A percentile compares a stretch with the other conserved stretches of the same genome.
phyloP scores from a whole-genome alignment of 2,329 filamentous ascomycete species.

The Elsinoe perseae region DNA sequence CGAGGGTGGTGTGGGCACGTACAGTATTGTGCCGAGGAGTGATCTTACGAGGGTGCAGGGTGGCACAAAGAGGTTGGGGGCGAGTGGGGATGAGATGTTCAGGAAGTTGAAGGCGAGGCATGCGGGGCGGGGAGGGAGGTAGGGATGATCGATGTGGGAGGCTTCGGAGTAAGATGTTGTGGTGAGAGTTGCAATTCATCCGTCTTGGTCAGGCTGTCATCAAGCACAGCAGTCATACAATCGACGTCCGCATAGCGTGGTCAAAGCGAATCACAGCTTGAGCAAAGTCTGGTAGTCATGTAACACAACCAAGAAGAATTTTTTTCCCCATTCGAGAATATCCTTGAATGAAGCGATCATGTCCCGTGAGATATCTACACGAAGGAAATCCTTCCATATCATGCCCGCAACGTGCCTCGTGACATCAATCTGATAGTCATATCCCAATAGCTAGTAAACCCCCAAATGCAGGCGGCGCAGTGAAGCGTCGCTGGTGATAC shows the following conservation, averaged over 20 bases:
- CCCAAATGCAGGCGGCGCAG: too few relatives aligned
- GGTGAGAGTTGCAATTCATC: not conserved
- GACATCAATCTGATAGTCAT: not conserved
- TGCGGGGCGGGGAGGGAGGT: slow-evolving; percentile 11
- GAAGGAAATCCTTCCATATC: slow-evolving; percentile 7
- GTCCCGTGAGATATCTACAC: not conserved
- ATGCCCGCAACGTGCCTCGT: not conserved
- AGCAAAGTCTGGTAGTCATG: not conserved
- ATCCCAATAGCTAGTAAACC: not conserved
- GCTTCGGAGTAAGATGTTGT: not conserved
- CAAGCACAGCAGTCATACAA: not conserved
- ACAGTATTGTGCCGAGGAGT: slow-evolving; percentile 56
- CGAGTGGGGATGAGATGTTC: slow-evolving; percentile 29
- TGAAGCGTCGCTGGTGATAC: not conserved
- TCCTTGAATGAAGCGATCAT: not conserved
- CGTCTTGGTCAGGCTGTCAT: not conserved
- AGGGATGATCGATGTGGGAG: not conserved
- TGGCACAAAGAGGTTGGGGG: slow-evolving; percentile 24
- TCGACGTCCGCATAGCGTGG: not conserved
- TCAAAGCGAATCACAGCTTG: not conserved
- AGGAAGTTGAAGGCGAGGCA: slow-evolving; percentile 24
- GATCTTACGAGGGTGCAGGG: slow-evolving; percentile 33
- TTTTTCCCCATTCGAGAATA: slow-evolving; percentile 3
- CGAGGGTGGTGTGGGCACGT: slow-evolving; percentile 52
- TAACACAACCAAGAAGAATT: not conserved